phyloP scores from a whole-genome alignment of 2,329 filamentous ascomycete genomes.

The Penicillium glabrum region DNA sequence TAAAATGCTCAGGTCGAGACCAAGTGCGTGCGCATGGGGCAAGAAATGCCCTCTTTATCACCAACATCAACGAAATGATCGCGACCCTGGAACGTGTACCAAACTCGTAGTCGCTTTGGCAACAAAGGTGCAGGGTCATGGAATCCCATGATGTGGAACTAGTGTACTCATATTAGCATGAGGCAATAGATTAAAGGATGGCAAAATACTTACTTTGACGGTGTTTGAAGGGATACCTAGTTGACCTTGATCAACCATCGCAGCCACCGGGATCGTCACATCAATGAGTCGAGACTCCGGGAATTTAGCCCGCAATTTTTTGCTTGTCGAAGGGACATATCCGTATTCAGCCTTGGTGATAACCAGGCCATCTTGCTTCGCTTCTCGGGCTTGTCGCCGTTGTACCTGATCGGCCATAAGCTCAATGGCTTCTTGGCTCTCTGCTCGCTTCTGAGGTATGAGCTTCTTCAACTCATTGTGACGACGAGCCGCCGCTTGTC shows the following conservation, averaged over 20 bases:
- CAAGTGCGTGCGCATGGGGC: constrained; percentile 42
- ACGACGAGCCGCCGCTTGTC: constrained; percentile 33
- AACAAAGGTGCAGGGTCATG: constrained; percentile 44
- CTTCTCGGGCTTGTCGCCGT: constrained; percentile 39
- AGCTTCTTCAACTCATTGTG: constrained; percentile 38
- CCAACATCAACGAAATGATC: constrained; percentile 40
- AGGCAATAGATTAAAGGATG: neutral
- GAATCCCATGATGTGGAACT: constrained; percentile 46
- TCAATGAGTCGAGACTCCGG: constrained; percentile 33
- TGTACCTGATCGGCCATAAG: constrained; percentile 43
- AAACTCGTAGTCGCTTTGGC: constrained; percentile 41
- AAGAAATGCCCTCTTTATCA: constrained; percentile 38
- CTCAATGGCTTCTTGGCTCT: constrained; percentile 41
- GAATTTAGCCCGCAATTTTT: constrained; percentile 21
- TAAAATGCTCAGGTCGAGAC: constrained; percentile 11
- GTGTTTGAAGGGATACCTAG: constrained; percentile 37
- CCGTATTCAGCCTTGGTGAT: constrained; percentile 45
- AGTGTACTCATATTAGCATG: constrained; percentile 17
- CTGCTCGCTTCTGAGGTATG: constrained; percentile 35
- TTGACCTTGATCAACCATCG: constrained; percentile 44
- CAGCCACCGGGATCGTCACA: constrained; percentile 46
- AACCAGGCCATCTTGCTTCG: constrained; percentile 36
- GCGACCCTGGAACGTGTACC: constrained; percentile 42
- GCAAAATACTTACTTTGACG: constrained; percentile 32
- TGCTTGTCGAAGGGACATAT: constrained; percentile 28